phyloP scores from a whole-genome alignment of 371 early-diverging fungal genomes.

The Lichtheimia ramosa region DNA sequence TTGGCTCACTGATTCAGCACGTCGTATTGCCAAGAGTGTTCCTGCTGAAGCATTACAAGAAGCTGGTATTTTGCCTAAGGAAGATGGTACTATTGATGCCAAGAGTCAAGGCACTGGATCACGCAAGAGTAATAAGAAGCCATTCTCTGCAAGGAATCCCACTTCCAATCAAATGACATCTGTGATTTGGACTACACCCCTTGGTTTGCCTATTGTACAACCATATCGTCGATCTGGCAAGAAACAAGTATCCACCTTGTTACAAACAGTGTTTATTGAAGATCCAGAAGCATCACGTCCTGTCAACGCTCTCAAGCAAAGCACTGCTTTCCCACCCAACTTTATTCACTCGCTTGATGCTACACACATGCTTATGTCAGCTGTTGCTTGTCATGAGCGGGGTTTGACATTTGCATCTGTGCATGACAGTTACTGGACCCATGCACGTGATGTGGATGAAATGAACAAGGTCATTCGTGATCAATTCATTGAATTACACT shows the following conservation, averaged over 20 bases:
- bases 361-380: slow-evolving; percentile 96
- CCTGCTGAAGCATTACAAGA: slow-evolving; percentile 62
- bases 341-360: slow-evolving; percentile 98
- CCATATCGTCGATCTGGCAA: slow-evolving; percentile 84
- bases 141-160: slow-evolving; percentile 50
- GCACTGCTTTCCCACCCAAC: slow-evolving; percentile 97
- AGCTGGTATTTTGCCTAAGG: slow-evolving; percentile 26
- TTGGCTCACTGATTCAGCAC: slow-evolving; percentile 92
- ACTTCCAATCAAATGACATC: slow-evolving; percentile 73
- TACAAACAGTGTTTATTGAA: slow-evolving; percentile 80
- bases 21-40: slow-evolving; percentile 80
- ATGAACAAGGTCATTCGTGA: slow-evolving; percentile 89
- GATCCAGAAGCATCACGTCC: slow-evolving; percentile 75
- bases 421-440: slow-evolving; percentile 99
- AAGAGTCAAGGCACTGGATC: slow-evolving; percentile 8
- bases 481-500: slow-evolving; percentile 88
- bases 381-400: slow-evolving; percentile 79
- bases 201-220: slow-evolving; percentile 94
- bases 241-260: slow-evolving; percentile 68
- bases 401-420: slow-evolving; percentile 92
- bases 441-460: slow-evolving; percentile 86
- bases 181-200: slow-evolving; percentile 97
- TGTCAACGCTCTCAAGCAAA: slow-evolving; percentile 90
- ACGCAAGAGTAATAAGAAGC: slow-evolving; percentile 21
- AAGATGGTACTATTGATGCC: not conserved